Evolutionary conservation across 225 moss, liverwort and hornwort genomes (phyloP), one percentile per base, ranked within the genome.

Genomic region (Sphagnum contortum): DNA sequence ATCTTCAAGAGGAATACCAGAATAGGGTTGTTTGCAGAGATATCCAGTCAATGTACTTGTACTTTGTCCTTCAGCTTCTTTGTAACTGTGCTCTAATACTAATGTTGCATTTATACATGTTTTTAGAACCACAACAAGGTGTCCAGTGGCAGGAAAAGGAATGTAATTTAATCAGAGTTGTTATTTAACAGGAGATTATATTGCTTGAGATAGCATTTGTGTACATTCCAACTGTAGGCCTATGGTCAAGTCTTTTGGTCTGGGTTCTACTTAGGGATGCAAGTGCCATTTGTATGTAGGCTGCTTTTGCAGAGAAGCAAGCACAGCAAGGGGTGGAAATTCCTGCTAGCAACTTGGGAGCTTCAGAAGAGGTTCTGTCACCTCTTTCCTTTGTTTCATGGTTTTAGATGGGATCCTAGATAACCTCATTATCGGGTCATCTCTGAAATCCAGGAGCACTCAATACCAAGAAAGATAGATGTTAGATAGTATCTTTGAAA

Each of bases 221-320:
- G 29, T 29, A 29, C 29, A 29, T 29, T 29, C 29, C 29, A 29
- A 29, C 29, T n/a, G n/a, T n/a, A n/a, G n/a, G n/a, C n/a, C n/a
- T 29, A 29, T 29, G 29, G 29, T 29, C 29, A 29, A 29, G 29
- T 29, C 29, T 29, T 29, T 29, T 29, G 29, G 29, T 29, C 29
- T 29, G 29, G 29, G 29, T 29, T 29, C 29, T 29, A 29, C 29
- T 29, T 29, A 29, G 29, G 29, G 29, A 29, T 50, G 50, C 12
- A 12, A 10, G 47, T 12, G 49, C 55, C 44, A 9, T 48, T 9
- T 59, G 49, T 69, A 6, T 52, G 56, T 75, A 93, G 92, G 90
- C 86, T 75, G 92, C 87, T 48, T 73, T 73, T 78, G 85, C 87
- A 61, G 92, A 92, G 73, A 85, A 87, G 78, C 81, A 84, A 80